A percentile compares a stretch with the other conserved stretches of the same genome.
phyloP scores from a whole-genome alignment of 169 alveolate genomes.

The Eimeria falciformis region DNA sequence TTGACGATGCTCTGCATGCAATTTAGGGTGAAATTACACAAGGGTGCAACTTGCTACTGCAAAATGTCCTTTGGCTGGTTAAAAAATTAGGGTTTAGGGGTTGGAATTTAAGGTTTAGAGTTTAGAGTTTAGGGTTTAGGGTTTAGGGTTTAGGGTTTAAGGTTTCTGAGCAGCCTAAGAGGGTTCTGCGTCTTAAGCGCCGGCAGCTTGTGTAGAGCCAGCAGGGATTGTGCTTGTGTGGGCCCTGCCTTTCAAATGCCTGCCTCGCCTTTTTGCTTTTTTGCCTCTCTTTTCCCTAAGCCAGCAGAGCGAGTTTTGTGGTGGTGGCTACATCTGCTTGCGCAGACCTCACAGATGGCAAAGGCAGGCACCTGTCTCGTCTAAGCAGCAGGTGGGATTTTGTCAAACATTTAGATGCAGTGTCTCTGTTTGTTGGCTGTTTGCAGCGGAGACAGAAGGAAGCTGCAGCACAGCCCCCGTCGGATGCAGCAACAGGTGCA shows the following conservation, averaged over 20 bases:
- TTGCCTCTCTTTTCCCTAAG: too few species aligned
- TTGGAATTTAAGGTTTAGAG: too few species aligned
- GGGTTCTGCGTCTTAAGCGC: too few species aligned
- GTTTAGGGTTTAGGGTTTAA: too few species aligned
- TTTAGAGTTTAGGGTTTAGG: too few species aligned
- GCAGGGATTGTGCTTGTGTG: too few species aligned
- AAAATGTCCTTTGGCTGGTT: not conserved
- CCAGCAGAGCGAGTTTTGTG: not conserved
- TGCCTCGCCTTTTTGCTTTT: not conserved
- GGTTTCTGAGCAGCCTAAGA: too few species aligned
- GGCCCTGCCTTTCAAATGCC: too few species aligned
- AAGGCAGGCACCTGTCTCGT: not conserved
- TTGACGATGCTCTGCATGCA: not conserved
- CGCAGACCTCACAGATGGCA: not conserved
- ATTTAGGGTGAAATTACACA: not conserved
- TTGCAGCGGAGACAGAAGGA: not conserved
- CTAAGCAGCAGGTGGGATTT: too few species aligned
- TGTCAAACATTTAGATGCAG: not conserved
- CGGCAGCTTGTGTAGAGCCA: too few species aligned
- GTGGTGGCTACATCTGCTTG: not conserved
- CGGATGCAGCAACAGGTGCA: not conserved
- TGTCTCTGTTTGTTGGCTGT: not conserved
- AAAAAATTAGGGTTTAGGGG: too few species aligned
- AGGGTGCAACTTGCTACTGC: not conserved
- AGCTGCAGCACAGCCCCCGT: not conserved